Conservation (phyloP, 805 yeast species). For the Starmerella bombicola region DNA sequence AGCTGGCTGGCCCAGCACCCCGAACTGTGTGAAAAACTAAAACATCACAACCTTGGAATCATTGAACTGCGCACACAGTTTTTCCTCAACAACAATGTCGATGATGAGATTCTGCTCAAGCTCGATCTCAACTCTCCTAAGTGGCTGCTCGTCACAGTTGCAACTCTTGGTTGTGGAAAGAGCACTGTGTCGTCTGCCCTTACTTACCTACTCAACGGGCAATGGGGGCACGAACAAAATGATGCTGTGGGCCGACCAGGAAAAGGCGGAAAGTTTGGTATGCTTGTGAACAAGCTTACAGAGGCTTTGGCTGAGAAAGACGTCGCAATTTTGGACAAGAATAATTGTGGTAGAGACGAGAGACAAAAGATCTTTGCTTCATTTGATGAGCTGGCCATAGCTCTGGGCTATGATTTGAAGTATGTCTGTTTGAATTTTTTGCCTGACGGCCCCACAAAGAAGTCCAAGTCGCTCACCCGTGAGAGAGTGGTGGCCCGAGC, state of each 20-base stretch:
- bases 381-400: slow-evolving; percentile 36
- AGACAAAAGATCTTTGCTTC: slow-evolving; percentile 52
- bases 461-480: slow-evolving; percentile 42
- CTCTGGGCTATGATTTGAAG: slow-evolving; percentile 37
- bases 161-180: slow-evolving; percentile 92
- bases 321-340: slow-evolving; percentile 66
- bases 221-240: slow-evolving; percentile 68
- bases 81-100: slow-evolving; percentile 39
- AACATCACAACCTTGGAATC: slow-evolving; percentile 50
- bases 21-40: slow-evolving; percentile 35
- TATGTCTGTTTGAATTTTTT: slow-evolving; percentile 61
- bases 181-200: slow-evolving; percentile 67
- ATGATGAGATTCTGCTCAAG: slow-evolving; percentile 48
- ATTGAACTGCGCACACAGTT: slow-evolving; percentile 60
- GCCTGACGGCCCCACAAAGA: slow-evolving; percentile 29
- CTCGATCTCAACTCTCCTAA: slow-evolving; percentile 32
- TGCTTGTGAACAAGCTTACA: slow-evolving; percentile 13
- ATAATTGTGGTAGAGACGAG: slow-evolving; percentile 64
- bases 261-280: slow-evolving; percentile 26
- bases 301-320: slow-evolving; percentile 31
- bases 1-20: slow-evolving; percentile 43
- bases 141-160: slow-evolving; percentile 64
- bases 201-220: slow-evolving; percentile 36
- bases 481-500: slow-evolving; percentile 58
- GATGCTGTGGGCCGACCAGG: slow-evolving; percentile 42